Base-by-base conservation (phyloP, 1,139 yeast species). In the Kluyveromyces marxianus region DNA sequence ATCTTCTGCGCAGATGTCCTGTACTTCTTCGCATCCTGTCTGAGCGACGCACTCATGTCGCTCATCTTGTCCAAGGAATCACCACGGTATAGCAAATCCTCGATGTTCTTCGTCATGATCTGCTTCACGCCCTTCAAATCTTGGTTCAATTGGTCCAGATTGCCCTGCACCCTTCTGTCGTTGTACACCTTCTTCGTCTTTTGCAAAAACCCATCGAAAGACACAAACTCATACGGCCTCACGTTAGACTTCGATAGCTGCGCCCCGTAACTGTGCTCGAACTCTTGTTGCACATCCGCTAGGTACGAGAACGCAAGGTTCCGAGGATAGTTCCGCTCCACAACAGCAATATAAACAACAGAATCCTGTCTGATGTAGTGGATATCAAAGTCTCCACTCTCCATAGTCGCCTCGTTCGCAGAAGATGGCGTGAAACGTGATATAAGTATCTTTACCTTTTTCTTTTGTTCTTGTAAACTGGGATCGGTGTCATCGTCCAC, bases 61-160 rank as follows among this genome's bases (percentile, higher is more conserved):
- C 89, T 81, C 95, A 92, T 87, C 54, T 79, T 82, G 66, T 92
- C 97, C 56, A 92, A 75, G 10, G 92, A 83, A 61, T 92, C 97
- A 8, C 99, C 99, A 60, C 99, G 76, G 67, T 92, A 90, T 41
- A 92, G 73, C 57, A 92, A 71, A 65, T 92, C 98, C 63, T 92
- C 97, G 48, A 92, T 92, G 65, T 92, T 92, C 59, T 90, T 90
- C 48, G 96, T 88, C 96, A 92, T 87, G 49, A 92, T 95, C 56
- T 86, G 81, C 56, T 92, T 89, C 42, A 94, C 98, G 58, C 94
- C 98, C 44, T 86, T 89, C 55, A 92, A 72, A 58, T 94, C 98
- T 44, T 79, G 77, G 66, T 90, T 89, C 55, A 92, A 71, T 61
- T 79, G 81, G 66, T 92, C 97, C 59, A 92, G 71, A 59, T 89